Evolutionary conservation across 768 basidiomycete species (phyloP), one percentile per base, ranked within the genome.

Genomic region (Lyophyllum atratum): DNA sequence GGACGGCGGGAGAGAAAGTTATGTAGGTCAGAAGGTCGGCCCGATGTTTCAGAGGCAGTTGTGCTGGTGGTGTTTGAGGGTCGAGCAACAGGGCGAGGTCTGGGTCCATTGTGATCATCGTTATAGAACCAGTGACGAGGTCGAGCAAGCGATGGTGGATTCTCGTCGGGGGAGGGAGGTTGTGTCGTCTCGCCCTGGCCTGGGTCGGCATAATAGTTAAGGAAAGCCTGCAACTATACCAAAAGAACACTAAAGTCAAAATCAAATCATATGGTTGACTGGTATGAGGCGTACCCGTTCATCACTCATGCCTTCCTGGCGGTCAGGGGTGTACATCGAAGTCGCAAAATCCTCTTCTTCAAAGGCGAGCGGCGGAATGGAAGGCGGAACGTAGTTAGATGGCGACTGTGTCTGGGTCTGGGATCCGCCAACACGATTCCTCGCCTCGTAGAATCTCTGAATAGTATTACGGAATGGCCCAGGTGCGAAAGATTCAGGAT

Each of bases 401-500:
- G 21, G 33, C 14, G 31, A 21, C 10, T 37, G n/a, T 14, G 3
- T 22, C 19, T 44, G 50, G 39, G 49, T 15, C 21, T 55, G 60
- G 24, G 45, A 21, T 22, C 44, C 53, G 42, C 48, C 21, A 5
- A 47, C 25, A 8, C 47, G 28, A 34, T 53, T 56, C 34, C 14
- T 48, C 15, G 59, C 31, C 21, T 64, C 51, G 22, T 54, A 51
- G 4, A 68, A 52, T 34, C 76, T 70, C 52, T 77, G 75, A 56
- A 84, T 68, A 2, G 82, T 81, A 49, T 77, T 77, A 25, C 80
- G 67, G 69, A 82, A 82, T 1, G 78, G 77, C 4, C 82, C 81
- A 43, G 80, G 75, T 9, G 72, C 72, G 59, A 77, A 79, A 1
- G 71, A 64, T 12, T 72, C 68, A 0, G 75, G 70, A 59, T 78